A percentile compares a stretch with the other conserved stretches of the same genome.
Evolutionary conservation across 208 protist species (phyloP).

Genomic region (Paratrypanosoma confusum): DNA sequence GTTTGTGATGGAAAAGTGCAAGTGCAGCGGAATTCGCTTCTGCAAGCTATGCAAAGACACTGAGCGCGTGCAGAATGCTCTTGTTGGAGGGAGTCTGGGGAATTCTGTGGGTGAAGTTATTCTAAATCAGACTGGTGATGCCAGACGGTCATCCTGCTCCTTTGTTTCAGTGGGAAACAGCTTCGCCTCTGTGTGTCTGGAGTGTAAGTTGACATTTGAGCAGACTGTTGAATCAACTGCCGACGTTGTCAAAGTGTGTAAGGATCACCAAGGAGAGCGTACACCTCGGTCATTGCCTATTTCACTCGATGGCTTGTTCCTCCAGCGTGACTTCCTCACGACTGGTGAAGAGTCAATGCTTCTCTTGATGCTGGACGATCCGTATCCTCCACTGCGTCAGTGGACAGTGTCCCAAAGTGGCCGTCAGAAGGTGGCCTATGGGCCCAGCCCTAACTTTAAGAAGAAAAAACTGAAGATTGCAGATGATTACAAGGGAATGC

Average conservation of each 20-base stretch:
- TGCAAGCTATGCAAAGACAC: slow-evolving; percentile 39
- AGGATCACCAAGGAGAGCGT: slow-evolving; percentile 20
- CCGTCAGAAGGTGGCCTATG: slow-evolving; percentile 77
- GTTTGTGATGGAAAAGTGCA: slow-evolving; percentile 19
- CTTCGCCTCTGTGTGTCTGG: slow-evolving; percentile 24
- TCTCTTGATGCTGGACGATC: slow-evolving; percentile 49
- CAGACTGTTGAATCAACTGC: not conserved
- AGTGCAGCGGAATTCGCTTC: slow-evolving; percentile 65
- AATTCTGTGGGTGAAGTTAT: slow-evolving; percentile 25
- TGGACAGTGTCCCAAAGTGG: slow-evolving; percentile 85
- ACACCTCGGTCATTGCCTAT: slow-evolving; percentile 1
- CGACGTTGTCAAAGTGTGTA: slow-evolving; percentile 20
- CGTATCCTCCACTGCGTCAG: slow-evolving; percentile 19
- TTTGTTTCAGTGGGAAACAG: slow-evolving; percentile 35
- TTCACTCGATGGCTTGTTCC: slow-evolving; percentile 26
- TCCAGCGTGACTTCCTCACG: slow-evolving; percentile 33
- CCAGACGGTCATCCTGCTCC: slow-evolving; percentile 64
- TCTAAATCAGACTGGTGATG: slow-evolving; percentile 24
- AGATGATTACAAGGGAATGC: slow-evolving; percentile 43
- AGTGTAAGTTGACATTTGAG: slow-evolving; percentile 32
- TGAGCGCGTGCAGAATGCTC: slow-evolving; percentile 37
- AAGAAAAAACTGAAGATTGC: slow-evolving; percentile 62
- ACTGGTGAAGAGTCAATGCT: slow-evolving; percentile 33
- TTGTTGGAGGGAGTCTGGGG: slow-evolving; percentile 20
- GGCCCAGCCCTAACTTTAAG: slow-evolving; percentile 78